phyloP scores from a whole-genome alignment of 495 filamentous ascomycete genomes.

The Aspergillus panamensis region DNA sequence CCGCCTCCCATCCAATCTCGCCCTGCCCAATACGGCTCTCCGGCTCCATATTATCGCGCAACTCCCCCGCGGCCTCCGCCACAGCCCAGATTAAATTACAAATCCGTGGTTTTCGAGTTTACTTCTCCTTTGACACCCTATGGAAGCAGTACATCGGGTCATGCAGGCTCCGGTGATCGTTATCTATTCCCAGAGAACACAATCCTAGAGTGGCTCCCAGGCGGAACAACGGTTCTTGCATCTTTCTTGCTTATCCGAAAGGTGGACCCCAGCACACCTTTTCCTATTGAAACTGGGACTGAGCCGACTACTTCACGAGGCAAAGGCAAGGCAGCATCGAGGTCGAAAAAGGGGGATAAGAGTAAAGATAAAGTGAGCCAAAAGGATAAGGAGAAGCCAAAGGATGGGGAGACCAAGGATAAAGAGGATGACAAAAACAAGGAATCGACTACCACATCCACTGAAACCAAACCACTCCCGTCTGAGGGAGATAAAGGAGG shows the following conservation, averaged over 20 bases:
- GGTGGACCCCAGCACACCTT: slow-evolving; percentile 44
- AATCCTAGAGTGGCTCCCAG: slow-evolving; percentile 68
- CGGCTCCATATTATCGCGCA: slow-evolving; percentile 37
- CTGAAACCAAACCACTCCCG: slow-evolving; percentile 19
- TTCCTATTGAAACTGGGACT: slow-evolving; percentile 35
- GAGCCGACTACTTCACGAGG: slow-evolving; percentile 27
- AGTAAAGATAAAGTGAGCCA: slow-evolving; percentile 30
- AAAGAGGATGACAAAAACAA: background rate
- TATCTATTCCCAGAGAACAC: slow-evolving; percentile 85
- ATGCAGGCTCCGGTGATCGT: slow-evolving; percentile 72
- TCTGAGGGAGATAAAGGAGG: slow-evolving; percentile 10
- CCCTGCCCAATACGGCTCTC: slow-evolving; percentile 34
- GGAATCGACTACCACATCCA: background rate
- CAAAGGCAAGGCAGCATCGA: slow-evolving; percentile 34
- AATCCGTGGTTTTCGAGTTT: slow-evolving; percentile 81
- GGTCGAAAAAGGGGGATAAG: slow-evolving; percentile 39
- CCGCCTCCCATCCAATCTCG: slow-evolving; percentile 40
- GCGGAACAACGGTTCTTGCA: slow-evolving; percentile 45
- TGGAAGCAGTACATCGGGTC: slow-evolving; percentile 52
- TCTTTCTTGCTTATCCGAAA: slow-evolving; percentile 51
- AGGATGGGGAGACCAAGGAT: slow-evolving; percentile 1
- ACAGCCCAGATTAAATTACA: slow-evolving; percentile 54
- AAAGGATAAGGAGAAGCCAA: slow-evolving; percentile 17
- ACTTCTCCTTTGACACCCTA: slow-evolving; percentile 48
- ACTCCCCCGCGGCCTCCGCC: slow-evolving; percentile 25